Conservation (phyloP, 164 flowering plant genomes). For the Kingdonia uniflora region DNA sequence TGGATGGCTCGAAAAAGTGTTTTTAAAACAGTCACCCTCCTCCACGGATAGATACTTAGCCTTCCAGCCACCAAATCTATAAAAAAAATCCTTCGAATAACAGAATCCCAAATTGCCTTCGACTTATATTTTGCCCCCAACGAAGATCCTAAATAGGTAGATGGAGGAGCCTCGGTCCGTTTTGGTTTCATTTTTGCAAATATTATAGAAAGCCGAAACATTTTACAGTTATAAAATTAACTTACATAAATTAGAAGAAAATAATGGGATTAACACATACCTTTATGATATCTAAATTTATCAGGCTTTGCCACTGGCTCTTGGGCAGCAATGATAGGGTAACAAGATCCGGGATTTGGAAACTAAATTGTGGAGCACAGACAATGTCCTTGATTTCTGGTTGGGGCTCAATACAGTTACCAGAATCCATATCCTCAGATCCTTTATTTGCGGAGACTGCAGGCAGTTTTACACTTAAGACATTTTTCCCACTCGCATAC, state of each 20-base stretch:
- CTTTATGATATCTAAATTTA: conserved; percentile 91
- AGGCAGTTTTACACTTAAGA: conserved; percentile 63
- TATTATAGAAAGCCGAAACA: no score
- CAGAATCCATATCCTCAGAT: conserved; percentile 25
- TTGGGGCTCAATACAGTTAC: conserved; percentile 10
- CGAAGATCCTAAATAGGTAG: no score
- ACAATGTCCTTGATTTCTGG: conserved; percentile 11
- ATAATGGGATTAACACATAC: conserved; percentile 14
- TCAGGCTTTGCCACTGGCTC: conserved; percentile 94
- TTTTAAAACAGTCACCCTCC: no score
- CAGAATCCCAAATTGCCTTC: no score
- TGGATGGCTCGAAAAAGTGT: no score
- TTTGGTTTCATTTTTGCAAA: no score
- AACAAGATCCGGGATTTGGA: conserved; percentile 77
- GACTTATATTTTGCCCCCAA: no score
- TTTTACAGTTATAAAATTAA: not conserved
- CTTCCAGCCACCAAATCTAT: no score
- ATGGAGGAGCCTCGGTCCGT: no score
- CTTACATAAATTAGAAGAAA: not conserved
- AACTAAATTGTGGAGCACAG: conserved; percentile 10
- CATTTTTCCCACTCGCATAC: conserved; percentile 71
- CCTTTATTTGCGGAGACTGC: conserved; percentile 41
- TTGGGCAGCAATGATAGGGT: conserved; percentile 94
- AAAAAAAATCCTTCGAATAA: no score
- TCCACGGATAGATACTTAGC: no score